Base-by-base conservation (phyloP, 306 rosid species). In the Prunus fruticosa region DNA sequence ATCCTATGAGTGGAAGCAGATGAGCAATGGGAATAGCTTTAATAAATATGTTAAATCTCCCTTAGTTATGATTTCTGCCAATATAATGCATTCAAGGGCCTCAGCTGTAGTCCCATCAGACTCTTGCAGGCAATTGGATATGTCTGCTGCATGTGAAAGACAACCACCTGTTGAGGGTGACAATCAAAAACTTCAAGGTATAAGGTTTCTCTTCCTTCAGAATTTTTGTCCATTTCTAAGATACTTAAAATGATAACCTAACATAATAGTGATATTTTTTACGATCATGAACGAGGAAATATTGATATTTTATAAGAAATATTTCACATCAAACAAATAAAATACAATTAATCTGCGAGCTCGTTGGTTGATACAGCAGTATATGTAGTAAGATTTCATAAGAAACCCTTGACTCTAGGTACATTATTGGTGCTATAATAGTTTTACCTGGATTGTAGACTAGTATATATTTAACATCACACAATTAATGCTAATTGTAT, bases 121-220 rank as follows among this genome's bases (percentile, higher is more conserved):
- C 73, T 81, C 97, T 49, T 90, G 92, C 68, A 86, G 86, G 81
- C 88, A 74, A 71, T 87, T 92, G 86, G 93, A 95, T 85, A 83
- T 92, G 91, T 67, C 93, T 34, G 79, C 82, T 47, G 47, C 69
- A n/a, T 53, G 71, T 5, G 96, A 90, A 67, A 90, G 86, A 65
- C 79, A 41, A 28, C 79, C 54, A 23, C 63, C 89, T 6, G 46
- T 25, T 41, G 87, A 80, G 80, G 85, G 71, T 70, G 82, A 71
- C 70, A 61, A 61, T 70, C 62, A 47, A 58, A 86, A 84, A 72
- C 81, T 41, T 71, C 91, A 95, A 95, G 99, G 98, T 93, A 53
- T 25, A n/a, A 58, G 25, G 67, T 69, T 58, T 71, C 34, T 54
- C 75, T 82, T 70, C 49, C 63, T 69, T 32, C 14, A 58, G 7